Conservation (phyloP, 768 basidiomycete genomes). For the Psilocybe cubensis region DNA sequence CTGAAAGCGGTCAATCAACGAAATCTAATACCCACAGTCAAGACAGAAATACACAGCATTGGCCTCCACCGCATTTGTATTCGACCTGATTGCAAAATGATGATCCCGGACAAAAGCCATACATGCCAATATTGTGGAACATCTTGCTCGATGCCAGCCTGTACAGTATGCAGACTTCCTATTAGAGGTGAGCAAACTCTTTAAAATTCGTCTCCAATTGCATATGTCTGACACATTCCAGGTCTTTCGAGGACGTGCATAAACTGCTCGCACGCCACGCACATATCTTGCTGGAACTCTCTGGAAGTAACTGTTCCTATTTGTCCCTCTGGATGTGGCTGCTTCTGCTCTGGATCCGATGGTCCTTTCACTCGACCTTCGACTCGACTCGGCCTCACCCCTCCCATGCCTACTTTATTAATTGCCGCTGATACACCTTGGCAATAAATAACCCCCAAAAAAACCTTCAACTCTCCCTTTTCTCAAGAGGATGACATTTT, state of each 20-base stretch:
- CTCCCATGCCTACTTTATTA: slow-evolving; percentile 15
- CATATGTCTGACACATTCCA: slow-evolving; percentile 24
- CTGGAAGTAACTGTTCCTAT: slow-evolving; percentile 44
- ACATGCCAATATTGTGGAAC: slow-evolving; percentile 48
- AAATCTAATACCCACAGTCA: slow-evolving; percentile 15
- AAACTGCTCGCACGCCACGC: slow-evolving; percentile 65
- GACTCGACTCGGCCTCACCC: slow-evolving; percentile 32
- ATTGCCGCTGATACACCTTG: background rate
- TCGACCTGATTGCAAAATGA: slow-evolving; percentile 37
- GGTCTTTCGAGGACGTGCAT: slow-evolving; percentile 67
- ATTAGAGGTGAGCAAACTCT: slow-evolving; percentile 58
- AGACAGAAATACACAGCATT: slow-evolving; percentile 33
- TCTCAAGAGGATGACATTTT: too few species aligned
- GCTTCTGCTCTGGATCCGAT: slow-evolving; percentile 49
- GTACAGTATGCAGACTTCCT: slow-evolving; percentile 77
- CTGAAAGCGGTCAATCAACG: slow-evolving; percentile 60
- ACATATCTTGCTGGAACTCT: slow-evolving; percentile 64
- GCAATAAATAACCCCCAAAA: background rate
- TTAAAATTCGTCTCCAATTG: background rate
- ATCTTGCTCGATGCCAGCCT: slow-evolving; percentile 50
- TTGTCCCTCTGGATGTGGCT: slow-evolving; percentile 74
- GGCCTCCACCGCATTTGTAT: slow-evolving; percentile 52
- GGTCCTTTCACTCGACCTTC: slow-evolving; percentile 33
- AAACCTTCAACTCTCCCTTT: too few species aligned
- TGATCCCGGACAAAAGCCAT: slow-evolving; percentile 34